Percentiles rank a stretch among this genome's conserved stretches.
Conservation (phyloP, 2,329 filamentous ascomycete species). For the Chrysosporium queenslandicum region DNA sequence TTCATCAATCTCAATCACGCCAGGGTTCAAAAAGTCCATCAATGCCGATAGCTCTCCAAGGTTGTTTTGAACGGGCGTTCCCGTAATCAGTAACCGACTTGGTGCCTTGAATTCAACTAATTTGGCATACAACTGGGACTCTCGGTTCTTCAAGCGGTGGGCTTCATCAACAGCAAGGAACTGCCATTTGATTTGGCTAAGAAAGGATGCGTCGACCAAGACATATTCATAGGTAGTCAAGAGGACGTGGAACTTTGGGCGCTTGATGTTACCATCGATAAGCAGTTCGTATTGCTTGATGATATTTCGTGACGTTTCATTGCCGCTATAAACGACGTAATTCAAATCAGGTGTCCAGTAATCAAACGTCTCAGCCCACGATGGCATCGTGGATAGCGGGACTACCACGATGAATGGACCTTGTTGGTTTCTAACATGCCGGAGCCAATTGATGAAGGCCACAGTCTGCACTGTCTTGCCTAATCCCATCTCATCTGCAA, state of each 20-base stretch:
- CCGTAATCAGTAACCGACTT: conserved; percentile 85
- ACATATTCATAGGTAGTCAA: conserved; percentile 98
- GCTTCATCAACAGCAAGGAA: conserved; percentile 94
- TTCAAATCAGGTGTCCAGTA: conserved; percentile 92
- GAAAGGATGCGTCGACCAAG: conserved; percentile 69
- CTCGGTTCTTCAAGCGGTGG: conserved; percentile 89
- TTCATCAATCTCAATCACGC: conserved; percentile 79
- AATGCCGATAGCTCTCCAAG: conserved; percentile 83
- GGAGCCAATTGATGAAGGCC: conserved; percentile 92
- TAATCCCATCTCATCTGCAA: conserved; percentile 97
- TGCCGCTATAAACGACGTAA: conserved; percentile 93
- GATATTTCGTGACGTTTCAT: conserved; percentile 71
- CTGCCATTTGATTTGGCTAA: conserved; percentile 93
- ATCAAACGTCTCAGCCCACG: conserved; percentile 97
- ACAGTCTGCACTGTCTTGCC: conserved; percentile 98
- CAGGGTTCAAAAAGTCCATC: conserved; percentile 96
- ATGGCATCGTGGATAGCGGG: conserved; percentile 89
- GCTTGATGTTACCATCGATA: conserved; percentile 72
- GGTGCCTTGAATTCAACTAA: conserved; percentile 78
- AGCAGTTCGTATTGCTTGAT: conserved; percentile 87
- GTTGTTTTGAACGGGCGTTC: conserved; percentile 95
- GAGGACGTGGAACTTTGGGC: conserved; percentile 93
- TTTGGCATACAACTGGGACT: conserved; percentile 83
- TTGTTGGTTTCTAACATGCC: conserved; percentile 78
- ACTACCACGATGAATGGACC: conserved; percentile 96